Evolutionary conservation across 805 yeast species (phyloP), one percentile per base, ranked within the genome.

Genomic region (Myxozyma nipponensis): DNA sequence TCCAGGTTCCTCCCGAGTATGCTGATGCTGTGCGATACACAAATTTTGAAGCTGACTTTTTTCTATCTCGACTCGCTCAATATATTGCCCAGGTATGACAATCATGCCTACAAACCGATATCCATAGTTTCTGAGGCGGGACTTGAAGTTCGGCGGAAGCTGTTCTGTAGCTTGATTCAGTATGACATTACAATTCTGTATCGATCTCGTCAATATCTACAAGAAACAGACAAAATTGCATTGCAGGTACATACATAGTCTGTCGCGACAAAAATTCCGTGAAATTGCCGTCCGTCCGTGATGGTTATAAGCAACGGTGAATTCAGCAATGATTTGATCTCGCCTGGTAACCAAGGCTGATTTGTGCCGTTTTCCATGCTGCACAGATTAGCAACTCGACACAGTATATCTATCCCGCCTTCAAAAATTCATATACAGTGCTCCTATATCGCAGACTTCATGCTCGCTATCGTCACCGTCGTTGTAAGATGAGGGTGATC

Each of bases 301-400:
- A 40, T 54, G 13, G 56, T 44, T 17, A 54, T 54, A 22, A 41
- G 23, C 19, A 57, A 21, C 19, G 49, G 47, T 3, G 44, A 46
- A 3, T 47, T 40, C 32, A 57, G 34, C 22, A 43, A 57, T 37
- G 30, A 37, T 24, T 23, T 30, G 13, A 55, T 65, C 57, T 78
- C 79, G 6, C 19, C 19, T n/a, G 38, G 38, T n/a, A 35, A n/a
- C 38, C n/a, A 35, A 13, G 15, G 6, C 38, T 13, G 21, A 17
- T 35, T 35, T 17, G 38, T 13, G 38, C 15, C 38, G 15, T 35
- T 35, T 35, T 18, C 21, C n/a, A n/a, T n/a, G n/a, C n/a, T n/a
- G n/a, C n/a, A n/a, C n/a, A n/a, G n/a, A n/a, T 24, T 50, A 43
- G n/a, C n/a, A n/a, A n/a, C n/a, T n/a, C n/a, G n/a, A n/a, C n/a